Evolutionary conservation across 2,329 filamentous ascomycete genomes (phyloP).

Genomic region (Cucurbitaria berberidis): DNA sequence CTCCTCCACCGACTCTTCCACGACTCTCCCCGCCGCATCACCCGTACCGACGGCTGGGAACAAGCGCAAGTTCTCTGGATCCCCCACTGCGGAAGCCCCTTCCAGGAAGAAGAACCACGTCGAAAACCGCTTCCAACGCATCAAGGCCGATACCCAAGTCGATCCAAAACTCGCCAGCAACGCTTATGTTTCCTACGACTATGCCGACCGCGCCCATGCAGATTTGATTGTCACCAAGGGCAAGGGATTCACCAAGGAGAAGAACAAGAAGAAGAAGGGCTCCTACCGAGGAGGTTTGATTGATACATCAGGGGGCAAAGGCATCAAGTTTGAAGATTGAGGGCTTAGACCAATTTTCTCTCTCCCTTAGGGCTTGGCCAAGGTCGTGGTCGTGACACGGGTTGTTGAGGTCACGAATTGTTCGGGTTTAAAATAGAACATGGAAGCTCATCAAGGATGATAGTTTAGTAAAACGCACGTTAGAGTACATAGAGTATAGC

Average conservation of each 20-base stretch:
- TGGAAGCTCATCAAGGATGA: background rate
- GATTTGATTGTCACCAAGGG: constrained; percentile 90
- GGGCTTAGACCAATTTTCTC: background rate
- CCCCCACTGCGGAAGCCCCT: constrained; percentile 38
- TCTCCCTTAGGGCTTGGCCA: background rate
- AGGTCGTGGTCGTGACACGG: background rate
- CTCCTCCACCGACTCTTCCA: constrained; percentile 57
- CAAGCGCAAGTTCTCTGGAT: constrained; percentile 52
- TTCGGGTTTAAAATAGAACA: background rate
- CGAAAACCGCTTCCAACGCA: constrained; percentile 74
- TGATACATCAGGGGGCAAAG: constrained; percentile 80
- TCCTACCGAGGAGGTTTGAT: constrained; percentile 89
- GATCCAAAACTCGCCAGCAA: constrained; percentile 77
- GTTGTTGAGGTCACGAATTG: background rate
- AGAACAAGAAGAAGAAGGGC: constrained; percentile 86
- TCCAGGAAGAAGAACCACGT: constrained; percentile 43
- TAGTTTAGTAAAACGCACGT: background rate
- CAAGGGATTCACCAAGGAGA: constrained; percentile 99
- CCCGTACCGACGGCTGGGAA: constrained; percentile 40
- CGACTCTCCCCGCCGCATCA: constrained; percentile 41
- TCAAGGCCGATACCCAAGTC: constrained; percentile 71
- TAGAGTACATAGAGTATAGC: background rate
- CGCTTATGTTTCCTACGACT: constrained; percentile 81
- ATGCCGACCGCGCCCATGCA: constrained; percentile 85
- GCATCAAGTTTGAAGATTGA: constrained; percentile 92